Conservation (phyloP, 768 basidiomycete genomes). For the Trichaptum fuscoviolaceum region DNA sequence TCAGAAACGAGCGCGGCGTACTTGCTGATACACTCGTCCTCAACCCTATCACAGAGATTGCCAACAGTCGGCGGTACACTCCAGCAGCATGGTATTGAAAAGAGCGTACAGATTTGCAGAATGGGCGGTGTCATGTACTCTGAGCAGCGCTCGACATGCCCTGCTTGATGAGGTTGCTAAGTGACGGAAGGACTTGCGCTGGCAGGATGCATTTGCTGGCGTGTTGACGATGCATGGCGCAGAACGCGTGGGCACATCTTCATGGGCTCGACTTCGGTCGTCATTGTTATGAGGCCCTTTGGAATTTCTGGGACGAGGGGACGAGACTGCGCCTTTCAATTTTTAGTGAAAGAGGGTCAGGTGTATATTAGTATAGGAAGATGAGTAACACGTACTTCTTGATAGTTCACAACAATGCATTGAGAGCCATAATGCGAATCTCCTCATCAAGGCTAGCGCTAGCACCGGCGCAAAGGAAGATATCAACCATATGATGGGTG, state of each 20-base stretch:
- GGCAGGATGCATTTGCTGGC: background rate
- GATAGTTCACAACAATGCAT: slow-evolving; percentile 93
- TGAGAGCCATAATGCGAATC: slow-evolving; percentile 85
- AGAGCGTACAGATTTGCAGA: slow-evolving; percentile 84
- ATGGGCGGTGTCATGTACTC: slow-evolving; percentile 97
- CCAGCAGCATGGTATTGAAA: slow-evolving; percentile 76
- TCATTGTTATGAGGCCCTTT: slow-evolving; percentile 88
- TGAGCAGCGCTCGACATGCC: slow-evolving; percentile 88
- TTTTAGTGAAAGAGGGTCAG: slow-evolving; percentile 60
- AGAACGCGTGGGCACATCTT: slow-evolving; percentile 90
- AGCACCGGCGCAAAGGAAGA: slow-evolving; percentile 80
- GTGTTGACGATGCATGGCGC: slow-evolving; percentile 93
- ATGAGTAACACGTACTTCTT: slow-evolving; percentile 63
- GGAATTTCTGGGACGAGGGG: slow-evolving; percentile 81
- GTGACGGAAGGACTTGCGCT: slow-evolving; percentile 61
- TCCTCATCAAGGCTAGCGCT: slow-evolving; percentile 72
- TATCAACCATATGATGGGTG: slow-evolving; percentile 80
- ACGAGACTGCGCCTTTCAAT: slow-evolving; percentile 86
- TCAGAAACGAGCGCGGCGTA: slow-evolving; percentile 85
- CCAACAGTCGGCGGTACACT: slow-evolving; percentile 91
- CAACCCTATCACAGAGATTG: slow-evolving; percentile 95
- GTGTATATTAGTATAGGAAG: background rate
- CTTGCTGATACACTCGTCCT: slow-evolving; percentile 82
- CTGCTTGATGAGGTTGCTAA: slow-evolving; percentile 74
- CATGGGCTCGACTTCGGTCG: slow-evolving; percentile 90